These are phyloP conservation scores for Dalbergia cultrata DNA, from an alignment of 306 rosid genomes.

Conservation along the genomic window DNA sequence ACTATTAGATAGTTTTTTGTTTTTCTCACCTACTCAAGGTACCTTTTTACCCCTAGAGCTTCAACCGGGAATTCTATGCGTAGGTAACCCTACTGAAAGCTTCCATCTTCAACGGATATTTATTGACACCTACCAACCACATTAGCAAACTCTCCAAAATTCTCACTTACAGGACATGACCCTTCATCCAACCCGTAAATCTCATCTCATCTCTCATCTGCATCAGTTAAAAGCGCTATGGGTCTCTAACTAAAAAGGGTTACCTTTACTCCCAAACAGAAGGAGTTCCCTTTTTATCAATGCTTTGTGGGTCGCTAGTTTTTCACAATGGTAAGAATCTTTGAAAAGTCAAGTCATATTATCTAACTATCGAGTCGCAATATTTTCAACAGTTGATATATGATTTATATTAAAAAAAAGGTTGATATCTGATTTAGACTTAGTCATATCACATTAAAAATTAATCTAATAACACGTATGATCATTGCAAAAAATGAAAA, in stretches of 20 bases:
- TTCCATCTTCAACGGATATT: slow-evolving; percentile 43
- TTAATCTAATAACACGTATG: not conserved
- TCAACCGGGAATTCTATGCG: slow-evolving; percentile 48
- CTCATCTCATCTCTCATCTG: slow-evolving; percentile 6
- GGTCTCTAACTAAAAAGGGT: not conserved
- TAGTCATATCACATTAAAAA: too few species aligned
- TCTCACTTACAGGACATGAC: not conserved
- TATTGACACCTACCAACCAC: slow-evolving; percentile 28
- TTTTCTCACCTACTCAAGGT: slow-evolving; percentile 6
- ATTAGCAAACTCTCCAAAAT: not conserved
- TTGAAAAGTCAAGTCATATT: slow-evolving; percentile 37
- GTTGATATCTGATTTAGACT: too few species aligned
- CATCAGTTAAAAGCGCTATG: not conserved
- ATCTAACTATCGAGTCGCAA: not conserved
- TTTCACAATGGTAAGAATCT: not conserved
- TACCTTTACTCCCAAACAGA: not conserved
- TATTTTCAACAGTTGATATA: too few species aligned
- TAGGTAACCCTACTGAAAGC: slow-evolving; percentile 33
- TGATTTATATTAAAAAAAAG: not conserved
- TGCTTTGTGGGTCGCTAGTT: slow-evolving; percentile 10
- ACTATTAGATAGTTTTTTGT: not conserved
- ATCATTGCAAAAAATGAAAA: not conserved
- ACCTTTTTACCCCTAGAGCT: slow-evolving; percentile 21
- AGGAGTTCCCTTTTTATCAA: slow-evolving; percentile 6
- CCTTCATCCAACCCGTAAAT: not conserved